These are phyloP conservation scores for Diaporthe humulicola DNA, from an alignment of 2,329 filamentous ascomycete genomes.

Conservation along the genomic window DNA sequence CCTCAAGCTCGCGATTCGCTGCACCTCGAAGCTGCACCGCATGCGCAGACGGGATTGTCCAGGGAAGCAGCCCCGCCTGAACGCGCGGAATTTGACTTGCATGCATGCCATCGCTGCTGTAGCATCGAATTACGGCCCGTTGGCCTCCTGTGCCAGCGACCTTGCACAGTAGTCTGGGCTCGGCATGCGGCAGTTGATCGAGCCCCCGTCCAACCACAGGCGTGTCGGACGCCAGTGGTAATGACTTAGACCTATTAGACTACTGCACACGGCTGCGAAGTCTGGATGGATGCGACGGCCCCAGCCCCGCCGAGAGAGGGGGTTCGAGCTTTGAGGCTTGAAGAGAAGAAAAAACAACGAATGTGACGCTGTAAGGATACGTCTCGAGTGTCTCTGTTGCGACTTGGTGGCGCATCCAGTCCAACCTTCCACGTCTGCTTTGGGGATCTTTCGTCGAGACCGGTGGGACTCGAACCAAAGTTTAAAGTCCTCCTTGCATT, in stretches of 20 bases:
- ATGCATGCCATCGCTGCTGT: slow-evolving; percentile 7
- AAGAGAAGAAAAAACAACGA: background rate
- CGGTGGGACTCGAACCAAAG: slow-evolving; percentile 25
- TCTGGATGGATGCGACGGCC: background rate
- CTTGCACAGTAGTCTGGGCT: background rate
- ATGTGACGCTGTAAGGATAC: slow-evolving; percentile 1
- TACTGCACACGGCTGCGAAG: background rate
- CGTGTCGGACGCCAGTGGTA: background rate
- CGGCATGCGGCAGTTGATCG: slow-evolving; percentile 22
- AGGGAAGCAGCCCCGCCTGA: background rate
- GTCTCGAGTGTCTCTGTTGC: background rate
- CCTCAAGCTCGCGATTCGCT: slow-evolving; percentile 21
- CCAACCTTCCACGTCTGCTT: slow-evolving; percentile 19
- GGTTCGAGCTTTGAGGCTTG: slow-evolving; percentile 6
- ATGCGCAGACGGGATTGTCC: background rate
- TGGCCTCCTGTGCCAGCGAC: slow-evolving; percentile 5
- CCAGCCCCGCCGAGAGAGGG: background rate
- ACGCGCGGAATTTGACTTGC: slow-evolving; percentile 16
- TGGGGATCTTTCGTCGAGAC: slow-evolving; percentile 23
- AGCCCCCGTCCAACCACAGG: slow-evolving; percentile 1
- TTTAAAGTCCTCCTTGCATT: background rate
- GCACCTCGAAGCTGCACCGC: slow-evolving; percentile 4
- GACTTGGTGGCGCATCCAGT: slow-evolving; percentile 15
- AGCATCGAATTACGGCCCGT: slow-evolving; percentile 27
- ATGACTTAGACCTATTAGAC: background rate